These are phyloP conservation scores for Oenanthe sinensis DNA, from an alignment of 129 eudicot genomes.

Conservation along the genomic window DNA sequence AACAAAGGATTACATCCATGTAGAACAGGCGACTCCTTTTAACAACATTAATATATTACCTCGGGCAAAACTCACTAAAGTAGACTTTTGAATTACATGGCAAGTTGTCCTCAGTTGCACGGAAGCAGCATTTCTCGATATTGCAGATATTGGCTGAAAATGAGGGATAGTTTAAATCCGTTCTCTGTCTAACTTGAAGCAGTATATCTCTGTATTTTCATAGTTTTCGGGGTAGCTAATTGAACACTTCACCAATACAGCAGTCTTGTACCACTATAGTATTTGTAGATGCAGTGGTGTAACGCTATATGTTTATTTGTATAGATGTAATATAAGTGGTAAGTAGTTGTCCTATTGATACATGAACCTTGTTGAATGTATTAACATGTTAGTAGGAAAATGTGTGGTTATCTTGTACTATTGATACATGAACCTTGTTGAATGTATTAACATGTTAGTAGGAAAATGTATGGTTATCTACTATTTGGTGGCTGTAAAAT, in stretches of 20 bases:
- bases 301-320: constrained; percentile 22
- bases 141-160: constrained; percentile 10
- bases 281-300: constrained; percentile 21
- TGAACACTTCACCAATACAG: constrained; percentile 4
- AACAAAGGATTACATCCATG: constrained; percentile 82
- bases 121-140: neutral
- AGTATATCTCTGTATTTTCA: neutral
- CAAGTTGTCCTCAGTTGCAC: constrained; percentile 8
- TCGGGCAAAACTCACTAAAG: constrained; percentile 55
- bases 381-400: neutral
- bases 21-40: constrained; percentile 54
- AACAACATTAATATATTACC: constrained; percentile 58
- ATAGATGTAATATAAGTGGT: constrained; percentile 22
- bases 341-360: neutral
- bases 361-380: neutral
- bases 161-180: constrained; percentile 22
- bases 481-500: neutral
- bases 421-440: neutral
- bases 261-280: neutral
- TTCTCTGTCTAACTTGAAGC: constrained; percentile 26
- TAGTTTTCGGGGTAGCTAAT: constrained; percentile 22
- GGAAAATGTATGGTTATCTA: neutral
- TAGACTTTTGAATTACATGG: constrained; percentile 39
- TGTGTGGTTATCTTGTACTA: neutral
- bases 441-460: neutral